These are phyloP conservation scores for Notholithocarpus densiflorus DNA, from an alignment of 306 rosid genomes.

Conservation along the genomic window DNA sequence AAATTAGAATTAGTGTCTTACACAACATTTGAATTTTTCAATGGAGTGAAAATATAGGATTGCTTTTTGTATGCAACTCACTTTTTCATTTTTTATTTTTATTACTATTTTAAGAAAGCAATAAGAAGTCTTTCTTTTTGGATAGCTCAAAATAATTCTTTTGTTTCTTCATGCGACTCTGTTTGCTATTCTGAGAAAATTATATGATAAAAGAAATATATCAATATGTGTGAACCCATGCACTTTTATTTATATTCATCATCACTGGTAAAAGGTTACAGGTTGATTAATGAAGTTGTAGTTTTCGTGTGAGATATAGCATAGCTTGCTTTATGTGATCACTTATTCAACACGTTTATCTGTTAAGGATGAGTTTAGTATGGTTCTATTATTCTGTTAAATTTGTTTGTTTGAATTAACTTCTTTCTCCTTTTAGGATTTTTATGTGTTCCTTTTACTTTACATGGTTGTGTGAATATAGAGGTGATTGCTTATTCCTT, in stretches of 20 bases:
- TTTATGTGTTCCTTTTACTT: no score
- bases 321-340: background rate
- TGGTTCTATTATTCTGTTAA: no score
- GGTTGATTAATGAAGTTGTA: background rate
- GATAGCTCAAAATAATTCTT: background rate
- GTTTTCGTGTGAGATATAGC: background rate
- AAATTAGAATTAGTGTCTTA: background rate
- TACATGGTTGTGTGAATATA: no score
- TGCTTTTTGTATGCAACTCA: background rate
- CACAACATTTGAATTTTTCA: background rate
- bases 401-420: no score
- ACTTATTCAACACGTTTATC: background rate
- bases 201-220: background rate
- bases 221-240: background rate
- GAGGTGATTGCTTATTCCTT: no score
- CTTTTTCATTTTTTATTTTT: no score
- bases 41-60: background rate
- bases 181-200: background rate
- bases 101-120: background rate
- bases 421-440: no score
- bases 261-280: background rate
- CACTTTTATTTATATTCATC: no score
- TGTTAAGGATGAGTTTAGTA: background rate
- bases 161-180: background rate
- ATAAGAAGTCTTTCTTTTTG: background rate